Conservation (phyloP, 2,329 filamentous ascomycete genomes). For the Exophiala viscosa region DNA sequence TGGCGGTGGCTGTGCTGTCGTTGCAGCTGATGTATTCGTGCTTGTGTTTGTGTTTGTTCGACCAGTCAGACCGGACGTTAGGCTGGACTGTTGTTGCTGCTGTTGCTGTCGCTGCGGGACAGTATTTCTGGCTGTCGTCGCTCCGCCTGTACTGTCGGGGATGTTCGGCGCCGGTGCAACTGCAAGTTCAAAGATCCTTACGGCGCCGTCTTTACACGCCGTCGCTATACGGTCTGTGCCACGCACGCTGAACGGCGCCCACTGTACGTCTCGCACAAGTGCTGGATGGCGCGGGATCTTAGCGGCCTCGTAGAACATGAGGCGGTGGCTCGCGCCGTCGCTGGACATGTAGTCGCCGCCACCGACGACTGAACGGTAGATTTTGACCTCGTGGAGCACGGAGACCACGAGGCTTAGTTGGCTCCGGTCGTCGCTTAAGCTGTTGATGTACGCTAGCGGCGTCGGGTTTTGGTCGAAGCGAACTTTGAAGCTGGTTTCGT, state of each 20-base stretch:
- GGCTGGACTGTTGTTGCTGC: slow-evolving; percentile 25
- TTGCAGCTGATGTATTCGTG: background rate
- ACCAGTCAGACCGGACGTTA: slow-evolving; percentile 28
- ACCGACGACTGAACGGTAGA: slow-evolving; percentile 70
- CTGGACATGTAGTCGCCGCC: slow-evolving; percentile 31
- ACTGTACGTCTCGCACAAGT: slow-evolving; percentile 62
- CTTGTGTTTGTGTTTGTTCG: slow-evolving; percentile 6
- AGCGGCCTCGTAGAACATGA: slow-evolving; percentile 71
- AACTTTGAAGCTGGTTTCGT: slow-evolving; percentile 82
- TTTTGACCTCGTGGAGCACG: slow-evolving; percentile 74
- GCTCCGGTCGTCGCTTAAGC: slow-evolving; percentile 75
- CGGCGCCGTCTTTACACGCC: slow-evolving; percentile 84
- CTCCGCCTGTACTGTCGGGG: background rate
- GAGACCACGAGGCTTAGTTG: slow-evolving; percentile 79
- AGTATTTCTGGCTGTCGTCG: background rate
- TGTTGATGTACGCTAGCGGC: slow-evolving; percentile 66
- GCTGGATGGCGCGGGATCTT: slow-evolving; percentile 70
- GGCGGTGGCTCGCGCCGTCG: slow-evolving; percentile 56
- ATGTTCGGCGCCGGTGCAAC: slow-evolving; percentile 4
- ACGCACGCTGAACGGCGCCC: slow-evolving; percentile 86
- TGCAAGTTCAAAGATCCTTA: slow-evolving; percentile 78
- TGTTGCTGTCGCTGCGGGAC: background rate
- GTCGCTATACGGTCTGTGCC: slow-evolving; percentile 89
- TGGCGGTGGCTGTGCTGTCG: slow-evolving; percentile 1
- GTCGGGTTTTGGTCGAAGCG: slow-evolving; percentile 81